Evolutionary conservation across 2,329 filamentous ascomycete genomes (phyloP), one percentile per base, ranked within the genome.

Genomic region (Teratosphaeria pseudoeucalypti): DNA sequence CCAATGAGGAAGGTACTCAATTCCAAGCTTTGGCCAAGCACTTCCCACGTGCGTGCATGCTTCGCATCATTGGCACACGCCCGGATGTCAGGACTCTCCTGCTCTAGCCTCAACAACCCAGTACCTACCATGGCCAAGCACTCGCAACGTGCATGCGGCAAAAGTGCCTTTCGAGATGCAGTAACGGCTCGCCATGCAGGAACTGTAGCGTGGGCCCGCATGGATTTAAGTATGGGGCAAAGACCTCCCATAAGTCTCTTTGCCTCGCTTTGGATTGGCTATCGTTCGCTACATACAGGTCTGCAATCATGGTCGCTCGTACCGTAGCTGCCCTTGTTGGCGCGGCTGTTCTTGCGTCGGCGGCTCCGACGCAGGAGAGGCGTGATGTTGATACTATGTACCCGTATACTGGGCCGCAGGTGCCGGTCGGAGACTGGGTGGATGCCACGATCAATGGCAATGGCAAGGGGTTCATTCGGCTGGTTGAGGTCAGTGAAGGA

Each of bases 391-490:
- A 61, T 56, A 63, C 59, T 19, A 16, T 11, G 23, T 63, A 39
- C 29, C 29, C 29, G 29, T 32, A 32, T 32, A 32, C 29, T 32
- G 29, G 29, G 29, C 29, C 29, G 6, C 37, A 39, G 37, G 10
- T 39, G 37, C 37, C 37, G 11, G 37, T 39, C 12, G 37, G 37
- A 39, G 37, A 39, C 37, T 39, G 10, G 37, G 16, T 39, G 11
- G 37, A 39, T 39, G 37, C 37, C 10, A 39, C 37, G 3, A 9
- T 39, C 37, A 39, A 39, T 2, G 79, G 79, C 64, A 80, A 81
- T 63, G 79, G 78, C 34, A 80, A 79, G 61, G 79, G 79, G 1
- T 81, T 78, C 62, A 73, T 75, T 23, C 78, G 79, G 54, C 71
- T 81, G 3, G 74, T 79, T 10, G 79, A 81, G 66, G 67, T 23